Conservation (phyloP, 1,139 yeast genomes). For the Yamadazyma trypodendri region DNA sequence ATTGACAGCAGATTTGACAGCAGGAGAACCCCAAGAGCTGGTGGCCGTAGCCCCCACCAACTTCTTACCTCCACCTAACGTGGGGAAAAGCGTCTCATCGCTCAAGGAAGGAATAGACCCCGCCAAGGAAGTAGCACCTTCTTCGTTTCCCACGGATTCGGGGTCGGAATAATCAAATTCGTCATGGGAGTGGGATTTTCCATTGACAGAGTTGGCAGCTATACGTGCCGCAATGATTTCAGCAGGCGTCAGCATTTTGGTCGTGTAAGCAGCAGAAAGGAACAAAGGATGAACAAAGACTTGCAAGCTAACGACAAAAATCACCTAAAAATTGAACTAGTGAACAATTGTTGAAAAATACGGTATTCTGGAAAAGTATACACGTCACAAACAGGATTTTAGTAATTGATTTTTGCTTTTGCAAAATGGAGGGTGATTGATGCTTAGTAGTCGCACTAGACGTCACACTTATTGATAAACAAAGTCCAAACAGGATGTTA, state of each 20-base stretch:
- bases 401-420: too few species aligned
- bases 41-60: constrained; percentile 14
- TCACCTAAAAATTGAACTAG: too few species aligned
- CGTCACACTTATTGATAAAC: too few species aligned
- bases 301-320: too few species aligned
- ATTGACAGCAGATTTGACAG: constrained; percentile 18
- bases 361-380: too few species aligned
- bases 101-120: constrained; percentile 33
- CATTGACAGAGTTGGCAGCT: constrained; percentile 25
- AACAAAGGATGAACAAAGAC: too few species aligned
- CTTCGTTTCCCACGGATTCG: constrained; percentile 13
- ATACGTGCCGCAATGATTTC: constrained; percentile 58
- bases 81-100: constrained; percentile 69
- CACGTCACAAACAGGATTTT: too few species aligned
- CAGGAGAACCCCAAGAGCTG: constrained; percentile 19
- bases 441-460: too few species aligned
- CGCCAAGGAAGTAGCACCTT: constrained; percentile 15
- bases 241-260: constrained; percentile 59
- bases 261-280: too few species aligned
- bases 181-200: constrained; percentile 14
- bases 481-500: too few species aligned
- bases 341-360: too few species aligned
- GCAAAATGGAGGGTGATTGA: too few species aligned
- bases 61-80: constrained; percentile 53
- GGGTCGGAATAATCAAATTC: constrained; percentile 12